These are phyloP conservation scores for Podila epicladia DNA, from an alignment of 192 early-diverging fungal genomes.

Conservation along the genomic window DNA sequence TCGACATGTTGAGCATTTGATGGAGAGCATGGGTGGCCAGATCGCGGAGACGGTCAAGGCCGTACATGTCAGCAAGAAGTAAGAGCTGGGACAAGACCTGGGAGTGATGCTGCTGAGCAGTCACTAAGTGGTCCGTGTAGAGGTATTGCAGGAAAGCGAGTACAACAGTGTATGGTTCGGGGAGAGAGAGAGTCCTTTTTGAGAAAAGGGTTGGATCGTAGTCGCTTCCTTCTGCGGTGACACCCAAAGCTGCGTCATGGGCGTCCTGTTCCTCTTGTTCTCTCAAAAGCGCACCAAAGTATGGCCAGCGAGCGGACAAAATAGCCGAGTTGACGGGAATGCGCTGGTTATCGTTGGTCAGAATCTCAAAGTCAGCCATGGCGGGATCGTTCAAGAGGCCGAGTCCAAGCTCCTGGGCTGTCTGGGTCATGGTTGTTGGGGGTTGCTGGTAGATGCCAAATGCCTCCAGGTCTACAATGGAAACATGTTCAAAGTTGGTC, in stretches of 20 bases:
- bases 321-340: constrained; percentile 61
- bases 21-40: constrained; percentile 67
- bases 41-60: constrained; percentile 64
- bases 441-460: constrained; percentile 70
- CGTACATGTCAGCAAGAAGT: constrained; percentile 69
- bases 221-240: constrained; percentile 24
- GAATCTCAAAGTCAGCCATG: constrained; percentile 58
- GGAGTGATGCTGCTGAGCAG: constrained; percentile 72
- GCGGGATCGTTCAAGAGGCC: constrained; percentile 54
- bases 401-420: constrained; percentile 61
- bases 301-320: constrained; percentile 54
- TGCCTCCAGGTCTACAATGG: constrained; percentile 74
- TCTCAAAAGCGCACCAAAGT: constrained; percentile 53
- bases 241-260: too few relatives aligned
- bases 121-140: constrained; percentile 74
- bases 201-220: constrained; percentile 44
- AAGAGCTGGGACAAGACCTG: constrained; percentile 74
- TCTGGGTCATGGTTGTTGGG: constrained; percentile 51
- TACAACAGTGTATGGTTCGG: constrained; percentile 59
- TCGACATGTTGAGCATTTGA: constrained; percentile 67
- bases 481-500: constrained; percentile 76
- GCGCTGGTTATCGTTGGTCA: constrained; percentile 47
- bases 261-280: constrained; percentile 45
- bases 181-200: constrained; percentile 44
- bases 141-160: constrained; percentile 71